A percentile compares a stretch with the other conserved stretches of the same genome.
phyloP scores from a whole-genome alignment of 352 stramenopile species.

The Pythium apleroticum region DNA sequence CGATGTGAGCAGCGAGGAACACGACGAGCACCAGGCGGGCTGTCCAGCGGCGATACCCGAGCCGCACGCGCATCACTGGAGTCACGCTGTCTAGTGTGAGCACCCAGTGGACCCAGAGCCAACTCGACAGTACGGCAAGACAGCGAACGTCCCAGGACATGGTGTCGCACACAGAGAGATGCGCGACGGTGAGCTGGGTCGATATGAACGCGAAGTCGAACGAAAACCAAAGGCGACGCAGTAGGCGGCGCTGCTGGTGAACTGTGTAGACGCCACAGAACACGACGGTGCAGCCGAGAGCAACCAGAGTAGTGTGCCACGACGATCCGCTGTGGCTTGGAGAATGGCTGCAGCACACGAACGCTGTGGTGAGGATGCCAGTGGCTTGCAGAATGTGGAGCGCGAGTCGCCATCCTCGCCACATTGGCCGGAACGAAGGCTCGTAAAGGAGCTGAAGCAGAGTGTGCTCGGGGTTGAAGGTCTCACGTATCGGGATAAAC shows the following conservation, averaged over 20 bases:
- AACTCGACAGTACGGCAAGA: constrained; percentile 13
- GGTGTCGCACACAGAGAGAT: constrained; percentile 26
- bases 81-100: constrained; percentile 21
- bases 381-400: background rate
- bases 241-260: constrained; percentile 21
- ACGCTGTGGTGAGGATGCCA: background rate
- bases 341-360: background rate
- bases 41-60: constrained; percentile 10
- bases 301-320: background rate
- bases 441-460: background rate
- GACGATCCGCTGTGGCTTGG: background rate
- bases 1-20: constrained; percentile 10
- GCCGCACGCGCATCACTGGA: constrained; percentile 6
- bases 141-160: constrained; percentile 23
- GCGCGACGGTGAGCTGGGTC: constrained; percentile 20
- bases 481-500: background rate
- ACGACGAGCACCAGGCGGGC: constrained; percentile 11
- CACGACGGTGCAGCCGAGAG: background rate
- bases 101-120: constrained; percentile 31
- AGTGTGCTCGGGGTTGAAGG: background rate
- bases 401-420: background rate
- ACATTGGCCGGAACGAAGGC: background rate
- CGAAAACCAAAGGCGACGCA: constrained; percentile 18
- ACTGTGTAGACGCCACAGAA: background rate
- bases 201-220: constrained; percentile 36